A percentile compares a stretch with the other conserved stretches of the same genome.
phyloP scores from a whole-genome alignment of 2,329 filamentous ascomycete genomes.

The Plenodomus tracheiphilus region DNA sequence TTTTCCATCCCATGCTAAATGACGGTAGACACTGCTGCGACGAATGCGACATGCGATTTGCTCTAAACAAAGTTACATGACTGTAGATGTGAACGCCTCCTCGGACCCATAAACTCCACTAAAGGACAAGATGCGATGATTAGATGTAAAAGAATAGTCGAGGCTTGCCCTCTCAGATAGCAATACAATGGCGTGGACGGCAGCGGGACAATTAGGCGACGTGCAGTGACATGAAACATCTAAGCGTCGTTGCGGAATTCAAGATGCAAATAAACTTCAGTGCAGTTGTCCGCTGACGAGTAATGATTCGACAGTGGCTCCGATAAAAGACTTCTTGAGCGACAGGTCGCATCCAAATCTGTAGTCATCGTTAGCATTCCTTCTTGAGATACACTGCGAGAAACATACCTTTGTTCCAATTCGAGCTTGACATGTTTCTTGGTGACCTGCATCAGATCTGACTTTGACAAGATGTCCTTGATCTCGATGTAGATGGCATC shows the following conservation, averaged over 20 bases:
- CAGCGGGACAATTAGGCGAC: constrained; percentile 11
- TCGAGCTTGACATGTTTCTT: constrained; percentile 98
- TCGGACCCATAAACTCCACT: background rate
- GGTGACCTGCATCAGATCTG: constrained; percentile 95
- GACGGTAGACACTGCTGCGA: background rate
- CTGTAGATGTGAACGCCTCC: constrained; percentile 8
- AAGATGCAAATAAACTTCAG: constrained; percentile 2
- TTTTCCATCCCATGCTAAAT: background rate
- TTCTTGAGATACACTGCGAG: background rate
- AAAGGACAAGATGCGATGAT: background rate
- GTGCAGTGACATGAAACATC: constrained; percentile 23
- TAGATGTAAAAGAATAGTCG: constrained; percentile 10
- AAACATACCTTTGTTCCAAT: constrained; percentile 70
- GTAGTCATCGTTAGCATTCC: constrained; percentile 18
- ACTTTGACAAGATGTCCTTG: constrained; percentile 85
- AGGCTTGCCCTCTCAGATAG: constrained; percentile 1
- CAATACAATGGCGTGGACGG: background rate
- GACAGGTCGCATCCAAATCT: constrained; percentile 83
- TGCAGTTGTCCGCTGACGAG: constrained; percentile 28
- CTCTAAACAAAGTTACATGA: constrained; percentile 1
- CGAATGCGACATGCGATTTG: background rate
- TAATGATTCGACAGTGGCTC: constrained; percentile 40
- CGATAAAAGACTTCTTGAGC: constrained; percentile 85
- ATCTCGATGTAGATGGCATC: constrained; percentile 93
- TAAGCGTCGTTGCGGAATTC: constrained; percentile 1